Percentiles rank a stretch among this genome's conserved stretches.
Evolutionary conservation across 352 stramenopile genomes (phyloP).

Genomic region (Phytophthora vignae): DNA sequence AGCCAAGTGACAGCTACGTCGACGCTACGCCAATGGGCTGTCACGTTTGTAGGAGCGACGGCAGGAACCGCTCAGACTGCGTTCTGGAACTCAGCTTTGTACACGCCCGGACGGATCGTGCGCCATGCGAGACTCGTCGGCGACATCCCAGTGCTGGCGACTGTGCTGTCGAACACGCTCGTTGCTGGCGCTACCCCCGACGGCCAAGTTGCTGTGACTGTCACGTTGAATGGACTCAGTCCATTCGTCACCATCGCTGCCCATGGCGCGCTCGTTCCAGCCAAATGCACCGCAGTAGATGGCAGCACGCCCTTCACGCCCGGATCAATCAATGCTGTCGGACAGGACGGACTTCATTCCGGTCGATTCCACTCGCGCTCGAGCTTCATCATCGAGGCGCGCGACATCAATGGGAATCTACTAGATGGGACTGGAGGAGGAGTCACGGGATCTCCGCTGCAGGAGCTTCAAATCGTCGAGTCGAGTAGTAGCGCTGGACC

Average conservation of each 20-base stretch:
- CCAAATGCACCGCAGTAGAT: constrained; percentile 75
- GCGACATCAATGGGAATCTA: constrained; percentile 92
- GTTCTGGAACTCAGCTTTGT: constrained; percentile 75
- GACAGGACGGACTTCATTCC: constrained; percentile 64
- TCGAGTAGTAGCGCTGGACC: constrained; percentile 53
- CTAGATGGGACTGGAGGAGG: constrained; percentile 85
- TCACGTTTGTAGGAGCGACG: constrained; percentile 67
- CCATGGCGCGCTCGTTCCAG: constrained; percentile 65
- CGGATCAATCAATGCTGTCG: constrained; percentile 63
- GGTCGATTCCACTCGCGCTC: constrained; percentile 73
- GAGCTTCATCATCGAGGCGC: constrained; percentile 93
- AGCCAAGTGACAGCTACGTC: constrained; percentile 17
- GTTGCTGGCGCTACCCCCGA: constrained; percentile 42
- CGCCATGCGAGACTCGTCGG: constrained; percentile 61
- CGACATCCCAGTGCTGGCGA: constrained; percentile 45
- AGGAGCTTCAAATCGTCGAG: constrained; percentile 94
- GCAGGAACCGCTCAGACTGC: constrained; percentile 57
- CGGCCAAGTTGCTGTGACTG: constrained; percentile 18
- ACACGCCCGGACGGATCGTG: constrained; percentile 53
- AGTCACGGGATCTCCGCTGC: constrained; percentile 54
- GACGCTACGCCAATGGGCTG: constrained; percentile 51
- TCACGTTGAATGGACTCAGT: constrained; percentile 53
- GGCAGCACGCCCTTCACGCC: constrained; percentile 65
- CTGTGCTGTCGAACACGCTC: constrained; percentile 40
- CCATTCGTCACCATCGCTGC: constrained; percentile 67